A percentile compares a stretch with the other conserved stretches of the same genome.
Evolutionary conservation across 371 early-diverging fungal genomes (phyloP).

Genomic region (Mortierella sp.): DNA sequence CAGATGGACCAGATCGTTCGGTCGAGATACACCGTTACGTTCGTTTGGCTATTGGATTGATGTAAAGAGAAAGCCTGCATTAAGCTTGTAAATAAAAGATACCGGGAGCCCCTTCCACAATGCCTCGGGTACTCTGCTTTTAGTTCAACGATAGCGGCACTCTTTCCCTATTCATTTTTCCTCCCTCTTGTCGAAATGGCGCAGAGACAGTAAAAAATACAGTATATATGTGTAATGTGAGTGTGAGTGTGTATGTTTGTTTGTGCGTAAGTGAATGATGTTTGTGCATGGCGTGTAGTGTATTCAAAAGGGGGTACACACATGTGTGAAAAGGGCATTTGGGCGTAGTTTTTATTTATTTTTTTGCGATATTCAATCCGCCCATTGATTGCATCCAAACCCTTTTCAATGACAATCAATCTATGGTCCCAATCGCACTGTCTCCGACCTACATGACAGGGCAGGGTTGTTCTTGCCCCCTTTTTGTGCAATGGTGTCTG

Average conservation of each 20-base stretch:
- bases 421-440: background rate
- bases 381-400: constrained; percentile 3
- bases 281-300: background rate
- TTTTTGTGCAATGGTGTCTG: constrained; percentile 36
- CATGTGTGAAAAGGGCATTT: constrained; percentile 6
- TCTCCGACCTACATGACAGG: background rate
- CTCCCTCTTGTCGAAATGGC: background rate
- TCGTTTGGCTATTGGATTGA: background rate
- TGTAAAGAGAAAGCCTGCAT: background rate
- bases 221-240: background rate
- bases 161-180: background rate
- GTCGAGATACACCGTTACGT: background rate
- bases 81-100: background rate
- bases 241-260: too few species aligned
- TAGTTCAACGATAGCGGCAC: background rate
- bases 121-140: constrained; percentile 1
- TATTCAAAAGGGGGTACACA: background rate
- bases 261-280: background rate
- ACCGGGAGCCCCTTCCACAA: constrained; percentile 6
- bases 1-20: background rate
- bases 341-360: constrained; percentile 23
- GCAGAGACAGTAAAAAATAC: background rate
- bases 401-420: background rate
- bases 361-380: constrained; percentile 24
- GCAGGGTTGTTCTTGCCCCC: background rate